Conservation (phyloP, 345 rosid species). For the Viola odorata region DNA sequence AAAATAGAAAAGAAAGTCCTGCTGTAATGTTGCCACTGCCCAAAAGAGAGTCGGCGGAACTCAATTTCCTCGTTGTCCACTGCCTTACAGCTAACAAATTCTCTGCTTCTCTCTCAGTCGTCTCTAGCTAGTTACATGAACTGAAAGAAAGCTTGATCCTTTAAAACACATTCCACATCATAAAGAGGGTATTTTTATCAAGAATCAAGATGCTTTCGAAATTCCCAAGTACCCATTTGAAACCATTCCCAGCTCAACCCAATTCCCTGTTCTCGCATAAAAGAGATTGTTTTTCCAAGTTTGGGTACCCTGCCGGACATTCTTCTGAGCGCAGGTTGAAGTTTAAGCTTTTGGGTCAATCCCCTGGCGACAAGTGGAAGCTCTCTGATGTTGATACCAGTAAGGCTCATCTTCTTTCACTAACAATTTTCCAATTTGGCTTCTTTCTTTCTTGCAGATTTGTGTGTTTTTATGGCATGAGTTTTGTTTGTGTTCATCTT, state of each 20-base stretch:
- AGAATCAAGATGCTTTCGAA: constrained; percentile 4
- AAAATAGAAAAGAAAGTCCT: too few relatives aligned
- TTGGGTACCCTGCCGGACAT: constrained; percentile 21
- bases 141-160: too few relatives aligned
- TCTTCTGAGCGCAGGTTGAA: constrained; percentile 33
- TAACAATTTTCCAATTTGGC: background rate
- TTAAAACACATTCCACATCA: too few relatives aligned
- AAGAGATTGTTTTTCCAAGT: constrained; percentile 17
- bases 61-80: too few relatives aligned
- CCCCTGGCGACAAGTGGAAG: constrained; percentile 63
- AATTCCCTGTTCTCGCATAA: constrained; percentile 17
- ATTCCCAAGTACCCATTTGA: constrained; percentile 15
- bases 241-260: constrained; percentile 15
- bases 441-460: background rate
- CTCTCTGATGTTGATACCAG: constrained; percentile 55
- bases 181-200: too few relatives aligned
- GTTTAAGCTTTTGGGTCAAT: constrained; percentile 47
- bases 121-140: too few relatives aligned
- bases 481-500: background rate
- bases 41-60: too few relatives aligned
- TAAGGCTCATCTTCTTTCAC: constrained; percentile 22
- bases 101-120: too few relatives aligned
- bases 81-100: too few relatives aligned
- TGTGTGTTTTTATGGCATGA: background rate
- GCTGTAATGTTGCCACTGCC: too few relatives aligned